Conservation (phyloP, 2,329 filamentous ascomycete species). For the Neofusicoccum kwambonambiense region DNA sequence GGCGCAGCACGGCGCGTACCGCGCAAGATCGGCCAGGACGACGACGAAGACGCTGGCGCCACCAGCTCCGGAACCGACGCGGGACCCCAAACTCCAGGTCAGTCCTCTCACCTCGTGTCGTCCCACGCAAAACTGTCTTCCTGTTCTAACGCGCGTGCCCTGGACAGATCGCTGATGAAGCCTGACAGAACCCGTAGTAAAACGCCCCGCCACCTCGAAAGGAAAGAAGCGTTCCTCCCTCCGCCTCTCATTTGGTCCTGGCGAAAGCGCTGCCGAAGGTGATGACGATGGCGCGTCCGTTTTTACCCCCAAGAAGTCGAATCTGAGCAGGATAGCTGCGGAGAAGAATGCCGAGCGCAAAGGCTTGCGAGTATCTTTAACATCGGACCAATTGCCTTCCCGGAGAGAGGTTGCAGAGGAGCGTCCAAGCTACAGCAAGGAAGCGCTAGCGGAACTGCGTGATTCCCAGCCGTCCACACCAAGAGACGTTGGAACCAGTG, state of each 20-base stretch:
- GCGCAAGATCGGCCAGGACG: conserved; percentile 73
- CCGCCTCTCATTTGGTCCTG: conserved; percentile 73
- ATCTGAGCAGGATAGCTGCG: conserved; percentile 61
- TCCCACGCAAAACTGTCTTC: neutral
- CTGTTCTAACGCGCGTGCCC: conserved; percentile 16
- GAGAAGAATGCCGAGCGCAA: conserved; percentile 67
- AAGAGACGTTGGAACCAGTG: conserved; percentile 52
- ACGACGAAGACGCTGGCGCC: conserved; percentile 36
- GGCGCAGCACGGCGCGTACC: conserved; percentile 61
- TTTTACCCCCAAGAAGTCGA: conserved; percentile 62
- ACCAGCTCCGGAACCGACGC: conserved; percentile 33
- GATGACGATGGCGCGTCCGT: conserved; percentile 57
- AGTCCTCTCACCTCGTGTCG: conserved; percentile 25
- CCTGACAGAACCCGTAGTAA: conserved; percentile 50
- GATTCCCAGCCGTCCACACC: conserved; percentile 83
- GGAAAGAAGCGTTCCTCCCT: conserved; percentile 70
- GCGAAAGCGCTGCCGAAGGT: conserved; percentile 55
- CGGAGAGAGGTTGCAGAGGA: conserved; percentile 51
- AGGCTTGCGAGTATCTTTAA: conserved; percentile 45
- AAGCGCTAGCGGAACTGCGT: conserved; percentile 81
- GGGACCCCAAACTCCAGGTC: conserved; percentile 42
- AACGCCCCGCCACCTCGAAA: conserved; percentile 52
- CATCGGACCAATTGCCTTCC: conserved; percentile 51
- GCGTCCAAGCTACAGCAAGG: conserved; percentile 78
- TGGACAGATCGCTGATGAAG: conserved; percentile 43